phyloP scores from a whole-genome alignment of 164 flowering plant genomes.

The Pachysandra terminalis region DNA sequence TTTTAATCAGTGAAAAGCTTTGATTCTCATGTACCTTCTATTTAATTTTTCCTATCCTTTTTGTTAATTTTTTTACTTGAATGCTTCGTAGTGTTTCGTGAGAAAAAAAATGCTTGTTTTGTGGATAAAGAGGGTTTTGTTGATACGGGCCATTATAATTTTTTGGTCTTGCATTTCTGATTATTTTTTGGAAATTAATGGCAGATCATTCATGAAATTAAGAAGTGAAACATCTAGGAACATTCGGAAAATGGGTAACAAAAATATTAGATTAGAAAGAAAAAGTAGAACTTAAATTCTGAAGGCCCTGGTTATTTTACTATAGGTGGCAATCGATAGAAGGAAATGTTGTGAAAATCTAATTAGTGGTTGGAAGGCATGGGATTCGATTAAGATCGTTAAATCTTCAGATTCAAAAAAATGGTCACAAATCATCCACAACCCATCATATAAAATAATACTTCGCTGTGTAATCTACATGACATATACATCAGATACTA shows the following conservation, averaged over 20 bases:
- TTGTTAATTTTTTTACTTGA: not conserved
- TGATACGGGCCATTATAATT: not conserved
- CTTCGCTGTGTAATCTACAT: no score
- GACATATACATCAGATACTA: no score
- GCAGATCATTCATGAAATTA: not conserved
- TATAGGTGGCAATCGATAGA: not conserved
- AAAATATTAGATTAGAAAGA: not conserved
- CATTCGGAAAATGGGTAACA: no score
- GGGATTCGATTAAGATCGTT: no score
- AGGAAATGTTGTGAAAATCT: no score
- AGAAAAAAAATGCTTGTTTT: no score
- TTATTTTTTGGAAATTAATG: not conserved
- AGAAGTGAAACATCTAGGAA: not conserved
- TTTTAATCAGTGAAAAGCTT: no score
- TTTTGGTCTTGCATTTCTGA: not conserved
- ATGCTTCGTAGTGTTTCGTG: no score
- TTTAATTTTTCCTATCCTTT: not conserved
- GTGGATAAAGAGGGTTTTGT: not conserved
- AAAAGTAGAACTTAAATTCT: not conserved
- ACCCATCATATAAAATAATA: no score
- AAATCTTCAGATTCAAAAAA: no score
- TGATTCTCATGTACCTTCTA: not conserved
- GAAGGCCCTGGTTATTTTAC: not conserved
- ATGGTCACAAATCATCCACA: no score
- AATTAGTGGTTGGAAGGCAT: no score